phyloP scores from a whole-genome alignment of 2,329 filamentous ascomycete species.

The Diaporthe vexans region DNA sequence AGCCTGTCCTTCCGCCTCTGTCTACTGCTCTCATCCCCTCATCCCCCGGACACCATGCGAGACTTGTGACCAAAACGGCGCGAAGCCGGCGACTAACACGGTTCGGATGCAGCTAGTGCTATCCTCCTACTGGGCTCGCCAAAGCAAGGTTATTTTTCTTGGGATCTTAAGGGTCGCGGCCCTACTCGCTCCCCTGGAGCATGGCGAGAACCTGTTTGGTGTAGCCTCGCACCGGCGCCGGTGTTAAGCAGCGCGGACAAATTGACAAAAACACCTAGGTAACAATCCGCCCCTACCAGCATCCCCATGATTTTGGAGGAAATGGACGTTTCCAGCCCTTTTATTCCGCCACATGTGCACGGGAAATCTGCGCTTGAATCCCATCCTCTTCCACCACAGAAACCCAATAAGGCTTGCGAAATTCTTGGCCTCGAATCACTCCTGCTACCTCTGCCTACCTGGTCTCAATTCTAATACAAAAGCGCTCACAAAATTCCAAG shows the following conservation, averaged over 20 bases:
- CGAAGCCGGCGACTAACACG: not conserved
- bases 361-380: no score
- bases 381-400: not conserved
- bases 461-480: no score
- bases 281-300: no score
- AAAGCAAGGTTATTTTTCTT: not conserved
- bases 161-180: no score
- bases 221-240: not conserved
- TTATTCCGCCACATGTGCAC: no score
- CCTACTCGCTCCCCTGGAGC: no score
- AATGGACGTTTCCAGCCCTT: not conserved
- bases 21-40: not conserved
- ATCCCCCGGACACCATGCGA: not conserved
- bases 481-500: no score
- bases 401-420: not conserved
- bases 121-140: not conserved
- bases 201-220: not conserved
- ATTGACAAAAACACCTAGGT: not conserved
- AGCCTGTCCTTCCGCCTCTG: not conserved
- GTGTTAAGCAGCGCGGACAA: not conserved
- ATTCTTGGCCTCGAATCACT: not conserved
- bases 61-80: not conserved
- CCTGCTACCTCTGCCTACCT: not conserved
- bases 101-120: slow-evolving; percentile 10
- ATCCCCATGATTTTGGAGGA: not conserved